Percentiles rank a stretch among this genome's conserved stretches.
phyloP scores from a whole-genome alignment of 768 basidiomycete species.

The Coprinopsis marcescibilis region DNA sequence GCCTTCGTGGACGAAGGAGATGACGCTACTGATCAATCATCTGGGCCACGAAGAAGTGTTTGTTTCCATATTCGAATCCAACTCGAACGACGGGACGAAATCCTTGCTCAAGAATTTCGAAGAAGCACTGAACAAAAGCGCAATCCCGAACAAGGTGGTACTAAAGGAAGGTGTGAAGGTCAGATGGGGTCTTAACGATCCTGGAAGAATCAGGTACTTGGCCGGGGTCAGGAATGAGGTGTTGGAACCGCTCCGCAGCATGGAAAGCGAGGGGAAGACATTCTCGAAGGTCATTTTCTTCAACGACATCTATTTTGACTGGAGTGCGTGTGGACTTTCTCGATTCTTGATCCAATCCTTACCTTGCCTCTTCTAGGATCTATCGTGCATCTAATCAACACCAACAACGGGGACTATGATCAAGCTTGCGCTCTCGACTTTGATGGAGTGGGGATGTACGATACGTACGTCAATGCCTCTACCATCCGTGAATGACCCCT shows the following conservation, averaged over 20 bases:
- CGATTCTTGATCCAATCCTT: not conserved
- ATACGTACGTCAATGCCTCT: not conserved
- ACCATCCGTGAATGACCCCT: not conserved
- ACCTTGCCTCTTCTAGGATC: not conserved
- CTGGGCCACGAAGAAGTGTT: not conserved
- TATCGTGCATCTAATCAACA: not conserved
- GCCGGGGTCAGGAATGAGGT: conserved; percentile 1
- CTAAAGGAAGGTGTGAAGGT: too few species aligned
- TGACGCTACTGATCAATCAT: not conserved
- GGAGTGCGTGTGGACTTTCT: not conserved
- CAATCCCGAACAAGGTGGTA: not conserved
- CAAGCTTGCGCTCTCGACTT: not conserved
- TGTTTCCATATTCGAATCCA: conserved; percentile 1
- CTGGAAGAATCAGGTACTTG: not conserved
- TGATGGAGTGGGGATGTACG: not conserved
- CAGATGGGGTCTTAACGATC: not conserved
- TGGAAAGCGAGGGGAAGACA: not conserved
- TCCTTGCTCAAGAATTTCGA: not conserved
- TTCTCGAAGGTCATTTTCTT: not conserved
- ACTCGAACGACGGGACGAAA: not conserved
- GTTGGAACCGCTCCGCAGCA: not conserved
- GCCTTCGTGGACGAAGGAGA: not conserved
- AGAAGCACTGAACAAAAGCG: not conserved
- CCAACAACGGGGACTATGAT: not conserved
- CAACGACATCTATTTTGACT: conserved; percentile 1